Evolutionary conservation across 2,329 filamentous ascomycete genomes (phyloP), one percentile per base, ranked within the genome.

Genomic region (Colletotrichum sp.): DNA sequence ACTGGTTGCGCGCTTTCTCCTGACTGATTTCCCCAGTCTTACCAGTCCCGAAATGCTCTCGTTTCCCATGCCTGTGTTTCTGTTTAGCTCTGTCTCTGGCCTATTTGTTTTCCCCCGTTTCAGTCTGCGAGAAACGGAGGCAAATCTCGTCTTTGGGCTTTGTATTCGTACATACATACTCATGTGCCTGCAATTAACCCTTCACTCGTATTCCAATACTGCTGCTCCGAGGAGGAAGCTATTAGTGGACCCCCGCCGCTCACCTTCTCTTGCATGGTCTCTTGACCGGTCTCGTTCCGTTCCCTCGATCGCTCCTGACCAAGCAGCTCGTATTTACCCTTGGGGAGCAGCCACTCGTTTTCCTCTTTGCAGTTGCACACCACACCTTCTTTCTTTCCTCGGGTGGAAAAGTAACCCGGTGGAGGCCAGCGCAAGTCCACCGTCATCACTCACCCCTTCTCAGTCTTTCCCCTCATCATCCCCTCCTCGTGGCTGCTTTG

Each of bases 21-120:
- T 67, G 73, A 28, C 57, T 65, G 59, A 65, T 68, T 69, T 59
- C n/a, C 27, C 63, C 63, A 39, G 73, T 75, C 73, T 75, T 65
- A 73, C 73, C 73, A 68, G 64, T 57, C 73, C 73, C 69, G 57
- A 68, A 68, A 68, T 30, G 72, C 39, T 39, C 61, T 52, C 72
- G 61, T 39, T 28, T 64, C 27, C 28, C 57, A 73, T 72, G 34
- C 63, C 61, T 61, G 36, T 64, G 61, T 64, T 25, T 39, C 61
- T 39, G 61, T 28, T 34, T 64, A 39, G 34, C 61, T 64, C 34
- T 64, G 34, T 36, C 13, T 59, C 48, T 74, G 67, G 61, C 61
- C 68, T 61, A 61, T 66, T 65, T 75, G 60, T 52, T 68, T 73
- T 61, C 34, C 34, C 70, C 57, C 57, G 34, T 52, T 48, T 59